phyloP scores from a whole-genome alignment of 306 rosid species.

The Cercis canadensis region DNA sequence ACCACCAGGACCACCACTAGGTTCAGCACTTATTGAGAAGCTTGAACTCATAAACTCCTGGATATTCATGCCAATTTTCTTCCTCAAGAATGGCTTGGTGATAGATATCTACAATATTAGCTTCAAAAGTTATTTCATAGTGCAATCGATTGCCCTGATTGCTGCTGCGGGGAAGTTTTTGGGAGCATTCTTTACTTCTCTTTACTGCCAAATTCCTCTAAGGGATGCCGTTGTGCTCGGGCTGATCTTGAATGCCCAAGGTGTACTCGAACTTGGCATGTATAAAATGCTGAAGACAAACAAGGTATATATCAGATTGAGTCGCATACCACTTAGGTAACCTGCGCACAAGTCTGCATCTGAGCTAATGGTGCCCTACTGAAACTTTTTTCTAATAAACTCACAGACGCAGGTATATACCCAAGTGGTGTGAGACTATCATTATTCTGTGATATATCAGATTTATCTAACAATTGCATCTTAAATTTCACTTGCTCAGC shows the following conservation, averaged over 20 bases:
- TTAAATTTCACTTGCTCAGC: background rate
- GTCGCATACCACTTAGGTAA: too few species aligned
- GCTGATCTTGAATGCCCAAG: constrained; percentile 46
- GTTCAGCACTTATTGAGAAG: constrained; percentile 33
- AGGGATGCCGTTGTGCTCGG: constrained; percentile 45
- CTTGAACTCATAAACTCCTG: constrained; percentile 39
- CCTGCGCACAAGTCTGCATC: too few species aligned
- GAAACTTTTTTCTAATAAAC: too few species aligned
- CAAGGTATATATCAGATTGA: constrained; percentile 5
- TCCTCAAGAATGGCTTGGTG: constrained; percentile 29
- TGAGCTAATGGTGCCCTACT: too few species aligned
- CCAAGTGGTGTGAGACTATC: too few species aligned
- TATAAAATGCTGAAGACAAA: constrained; percentile 17
- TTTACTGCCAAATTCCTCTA: constrained; percentile 22
- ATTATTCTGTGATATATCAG: too few species aligned
- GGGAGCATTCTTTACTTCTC: constrained; percentile 29
- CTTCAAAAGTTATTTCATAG: background rate
- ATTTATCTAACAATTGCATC: background rate
- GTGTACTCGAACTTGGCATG: constrained; percentile 42
- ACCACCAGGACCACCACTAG: constrained; percentile 45
- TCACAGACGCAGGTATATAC: too few species aligned
- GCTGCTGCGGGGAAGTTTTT: constrained; percentile 38
- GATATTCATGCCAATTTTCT: constrained; percentile 50
- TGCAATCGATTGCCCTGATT: constrained; percentile 30
- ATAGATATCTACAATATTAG: constrained; percentile 3